A percentile compares a stretch with the other conserved stretches of the same genome.
phyloP scores from a whole-genome alignment of 1,284 basidiomycete species.

The Ceratobasidium sp. region DNA sequence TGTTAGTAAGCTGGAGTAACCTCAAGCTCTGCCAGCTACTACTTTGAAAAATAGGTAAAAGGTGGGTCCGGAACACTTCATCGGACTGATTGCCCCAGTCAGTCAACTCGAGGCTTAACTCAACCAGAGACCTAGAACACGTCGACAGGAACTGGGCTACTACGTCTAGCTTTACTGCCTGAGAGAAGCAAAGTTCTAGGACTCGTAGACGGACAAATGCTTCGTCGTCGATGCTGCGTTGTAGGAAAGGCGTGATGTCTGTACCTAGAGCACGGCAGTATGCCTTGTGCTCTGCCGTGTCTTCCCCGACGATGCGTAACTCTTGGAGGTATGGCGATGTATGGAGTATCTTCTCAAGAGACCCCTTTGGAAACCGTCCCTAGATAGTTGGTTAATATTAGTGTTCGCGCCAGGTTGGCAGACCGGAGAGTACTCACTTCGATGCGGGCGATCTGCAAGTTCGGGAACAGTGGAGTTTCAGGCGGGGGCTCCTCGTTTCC shows the following conservation, averaged over 20 bases:
- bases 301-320: constrained; percentile 11
- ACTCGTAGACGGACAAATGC: constrained; percentile 1
- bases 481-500: not conserved
- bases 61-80: not conserved
- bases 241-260: constrained; percentile 12
- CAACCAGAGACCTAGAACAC: not conserved
- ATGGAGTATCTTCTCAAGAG: constrained; percentile 15
- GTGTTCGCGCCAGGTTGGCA: not conserved
- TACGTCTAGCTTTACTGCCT: not conserved
- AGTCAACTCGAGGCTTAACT: not conserved
- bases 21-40: not conserved
- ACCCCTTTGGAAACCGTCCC: constrained; percentile 1
- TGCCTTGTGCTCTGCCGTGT: constrained; percentile 8
- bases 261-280: not conserved
- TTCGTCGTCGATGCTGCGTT: not conserved
- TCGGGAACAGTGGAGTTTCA: constrained; percentile 9
- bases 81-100: not conserved
- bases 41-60: constrained; percentile 15
- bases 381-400: not conserved
- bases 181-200: not conserved
- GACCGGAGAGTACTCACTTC: not conserved
- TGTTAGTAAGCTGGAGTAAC: not conserved
- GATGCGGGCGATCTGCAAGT: constrained; percentile 2
- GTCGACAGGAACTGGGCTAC: not conserved
- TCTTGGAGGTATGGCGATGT: constrained; percentile 23